Conservation (phyloP, 176 grass and related monocot species). For the Aegilops speltoides region DNA sequence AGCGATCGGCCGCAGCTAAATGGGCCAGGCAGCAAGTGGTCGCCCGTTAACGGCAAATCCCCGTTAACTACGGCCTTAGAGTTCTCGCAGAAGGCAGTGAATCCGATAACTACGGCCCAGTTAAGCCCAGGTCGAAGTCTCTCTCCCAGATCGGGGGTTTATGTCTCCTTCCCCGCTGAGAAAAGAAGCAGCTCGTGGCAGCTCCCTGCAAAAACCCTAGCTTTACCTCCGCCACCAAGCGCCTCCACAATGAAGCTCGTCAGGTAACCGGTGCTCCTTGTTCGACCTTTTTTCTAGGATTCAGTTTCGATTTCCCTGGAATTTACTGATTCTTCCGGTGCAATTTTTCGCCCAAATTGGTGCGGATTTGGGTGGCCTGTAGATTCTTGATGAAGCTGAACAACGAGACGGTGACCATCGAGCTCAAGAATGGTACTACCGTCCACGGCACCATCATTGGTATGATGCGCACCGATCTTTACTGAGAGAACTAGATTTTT, state of each 20-base stretch:
- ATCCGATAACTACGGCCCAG: background rate
- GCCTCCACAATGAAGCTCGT: slow-evolving; percentile 82
- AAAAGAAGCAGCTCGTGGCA: slow-evolving; percentile 42
- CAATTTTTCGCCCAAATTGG: slow-evolving; percentile 30
- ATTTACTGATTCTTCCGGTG: background rate
- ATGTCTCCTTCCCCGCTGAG: slow-evolving; percentile 12
- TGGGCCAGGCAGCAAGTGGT: too few relatives aligned
- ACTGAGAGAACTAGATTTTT: background rate
- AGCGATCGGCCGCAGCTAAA: too few relatives aligned
- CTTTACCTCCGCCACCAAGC: background rate
- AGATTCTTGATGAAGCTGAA: slow-evolving; percentile 94
- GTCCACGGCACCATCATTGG: slow-evolving; percentile 77
- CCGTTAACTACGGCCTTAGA: background rate
- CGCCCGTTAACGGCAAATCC: too few relatives aligned
- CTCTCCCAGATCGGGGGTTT: slow-evolving; percentile 14
- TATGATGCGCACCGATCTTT: slow-evolving; percentile 24
- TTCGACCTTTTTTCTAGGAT: background rate
- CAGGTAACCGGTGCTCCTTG: slow-evolving; percentile 32
- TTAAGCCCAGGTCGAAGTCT: background rate
- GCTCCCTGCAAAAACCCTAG: slow-evolving; percentile 55
- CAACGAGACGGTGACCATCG: slow-evolving; percentile 86
- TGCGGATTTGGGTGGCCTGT: slow-evolving; percentile 20
- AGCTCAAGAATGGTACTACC: slow-evolving; percentile 78
- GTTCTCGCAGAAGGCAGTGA: background rate
- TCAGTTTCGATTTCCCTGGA: background rate